These are phyloP conservation scores for Halocafeteria seosinensis DNA, from an alignment of 108 stramenopile genomes.

Conservation along the genomic window DNA sequence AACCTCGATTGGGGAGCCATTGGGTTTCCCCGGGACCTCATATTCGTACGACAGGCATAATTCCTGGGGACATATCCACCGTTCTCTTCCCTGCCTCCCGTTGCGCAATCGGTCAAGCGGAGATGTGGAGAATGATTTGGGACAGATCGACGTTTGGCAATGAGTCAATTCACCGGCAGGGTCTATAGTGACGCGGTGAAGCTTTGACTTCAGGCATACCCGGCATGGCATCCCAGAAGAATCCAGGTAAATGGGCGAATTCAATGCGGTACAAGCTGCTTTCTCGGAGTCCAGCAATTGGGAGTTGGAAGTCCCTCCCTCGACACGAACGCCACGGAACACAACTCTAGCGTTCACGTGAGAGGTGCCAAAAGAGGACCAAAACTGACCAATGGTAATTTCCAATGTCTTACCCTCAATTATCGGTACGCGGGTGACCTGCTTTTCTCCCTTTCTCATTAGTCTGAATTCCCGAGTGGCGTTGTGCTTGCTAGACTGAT, in stretches of 20 bases:
- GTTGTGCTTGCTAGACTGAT: conserved; percentile 4
- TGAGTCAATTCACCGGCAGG: conserved; percentile 17
- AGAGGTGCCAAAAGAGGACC: conserved; percentile 23
- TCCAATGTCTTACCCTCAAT: conserved; percentile 19
- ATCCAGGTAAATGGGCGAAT: neutral
- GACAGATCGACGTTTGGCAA: conserved; percentile 9
- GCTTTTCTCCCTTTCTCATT: conserved; percentile 21
- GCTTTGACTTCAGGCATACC: conserved; percentile 4
- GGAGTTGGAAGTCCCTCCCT: neutral
- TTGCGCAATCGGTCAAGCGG: conserved; percentile 2
- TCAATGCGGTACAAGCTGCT: conserved; percentile 9
- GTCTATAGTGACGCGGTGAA: conserved; percentile 8
- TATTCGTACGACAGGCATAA: neutral
- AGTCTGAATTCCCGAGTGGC: conserved; percentile 21
- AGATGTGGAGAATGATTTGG: conserved; percentile 3
- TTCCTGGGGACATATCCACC: neutral
- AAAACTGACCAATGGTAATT: conserved; percentile 29
- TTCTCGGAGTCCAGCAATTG: conserved; percentile 16
- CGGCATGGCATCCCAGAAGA: conserved; percentile 4
- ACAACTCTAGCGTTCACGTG: conserved; percentile 7
- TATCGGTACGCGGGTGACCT: conserved; percentile 18
- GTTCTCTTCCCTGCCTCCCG: neutral
- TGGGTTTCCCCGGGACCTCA: neutral
- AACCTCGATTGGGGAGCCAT: neutral
- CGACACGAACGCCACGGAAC: conserved; percentile 18